Percentiles rank a stretch among this genome's conserved stretches.
Conservation (phyloP, 176 grass and related monocot species). For the Urochloa ruziziensis region DNA sequence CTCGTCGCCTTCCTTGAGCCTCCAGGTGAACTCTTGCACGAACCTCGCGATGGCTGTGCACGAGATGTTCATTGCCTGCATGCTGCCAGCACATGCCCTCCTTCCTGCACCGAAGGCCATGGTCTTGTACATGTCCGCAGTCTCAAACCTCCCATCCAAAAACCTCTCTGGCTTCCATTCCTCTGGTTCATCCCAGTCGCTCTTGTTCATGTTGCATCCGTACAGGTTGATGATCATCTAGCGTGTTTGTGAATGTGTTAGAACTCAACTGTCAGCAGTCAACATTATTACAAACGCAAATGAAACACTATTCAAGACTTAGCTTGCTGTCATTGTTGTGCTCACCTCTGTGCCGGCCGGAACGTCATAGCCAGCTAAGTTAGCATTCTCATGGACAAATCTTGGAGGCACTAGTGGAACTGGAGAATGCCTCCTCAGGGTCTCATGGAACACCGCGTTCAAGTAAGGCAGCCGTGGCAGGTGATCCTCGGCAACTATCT, state of each 20-base stretch:
- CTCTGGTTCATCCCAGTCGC: conserved; percentile 58
- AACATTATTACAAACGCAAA: not conserved
- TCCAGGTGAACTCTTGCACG: conserved; percentile 78
- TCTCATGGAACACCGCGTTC: conserved; percentile 80
- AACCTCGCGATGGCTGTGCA: conserved; percentile 59
- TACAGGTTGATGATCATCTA: conserved; percentile 84
- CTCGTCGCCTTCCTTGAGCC: conserved; percentile 69
- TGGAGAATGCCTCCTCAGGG: conserved; percentile 61
- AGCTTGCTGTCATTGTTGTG: not conserved
- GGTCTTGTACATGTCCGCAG: conserved; percentile 58
- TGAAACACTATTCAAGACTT: not conserved
- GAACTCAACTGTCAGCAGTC: not conserved
- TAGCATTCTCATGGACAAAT: conserved; percentile 70
- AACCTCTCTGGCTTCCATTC: conserved; percentile 88
- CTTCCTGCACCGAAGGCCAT: conserved; percentile 87
- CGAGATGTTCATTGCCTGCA: conserved; percentile 58
- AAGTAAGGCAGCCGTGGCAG: conserved; percentile 55
- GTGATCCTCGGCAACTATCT: conserved; percentile 61
- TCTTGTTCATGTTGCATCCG: conserved; percentile 84
- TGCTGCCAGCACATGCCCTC: conserved; percentile 58
- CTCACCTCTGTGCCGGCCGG: conserved; percentile 58
- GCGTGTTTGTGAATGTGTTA: not conserved
- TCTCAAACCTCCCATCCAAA: conserved; percentile 41
- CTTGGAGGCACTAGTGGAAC: conserved; percentile 64
- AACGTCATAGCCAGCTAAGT: conserved; percentile 60